Evolutionary conservation across 108 stramenopile species (phyloP).

Genomic region (Nitzschia palea): DNA sequence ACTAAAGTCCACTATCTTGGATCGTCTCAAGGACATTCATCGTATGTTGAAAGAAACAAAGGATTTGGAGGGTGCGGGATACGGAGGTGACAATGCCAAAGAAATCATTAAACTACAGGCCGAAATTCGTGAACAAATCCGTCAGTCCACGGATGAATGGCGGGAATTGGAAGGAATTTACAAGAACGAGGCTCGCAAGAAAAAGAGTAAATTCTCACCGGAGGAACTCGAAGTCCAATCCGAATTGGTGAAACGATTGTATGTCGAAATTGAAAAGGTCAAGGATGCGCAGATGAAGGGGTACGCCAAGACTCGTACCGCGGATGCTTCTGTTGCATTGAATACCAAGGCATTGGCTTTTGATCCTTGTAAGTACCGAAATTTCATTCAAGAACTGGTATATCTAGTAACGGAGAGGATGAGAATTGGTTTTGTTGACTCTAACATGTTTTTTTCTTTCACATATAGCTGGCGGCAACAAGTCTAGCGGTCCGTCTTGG

Average conservation of each 20-base stretch:
- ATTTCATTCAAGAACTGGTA: background rate
- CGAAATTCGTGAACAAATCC: slow-evolving; percentile 73
- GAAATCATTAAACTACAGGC: slow-evolving; percentile 81
- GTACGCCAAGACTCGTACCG: slow-evolving; percentile 56
- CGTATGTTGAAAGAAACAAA: slow-evolving; percentile 52
- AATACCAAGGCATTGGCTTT: slow-evolving; percentile 67
- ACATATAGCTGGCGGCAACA: slow-evolving; percentile 11
- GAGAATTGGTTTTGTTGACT: no score
- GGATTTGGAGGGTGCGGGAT: slow-evolving; percentile 49
- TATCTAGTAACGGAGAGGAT: background rate
- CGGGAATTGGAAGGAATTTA: slow-evolving; percentile 76
- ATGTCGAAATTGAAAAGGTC: slow-evolving; percentile 81
- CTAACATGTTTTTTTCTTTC: background rate
- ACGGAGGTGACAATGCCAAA: slow-evolving; percentile 69
- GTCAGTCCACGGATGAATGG: slow-evolving; percentile 84
- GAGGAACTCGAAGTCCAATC: slow-evolving; percentile 88
- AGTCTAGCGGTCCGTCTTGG: slow-evolving; percentile 20
- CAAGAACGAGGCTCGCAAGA: slow-evolving; percentile 85
- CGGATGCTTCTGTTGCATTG: slow-evolving; percentile 48
- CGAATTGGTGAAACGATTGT: slow-evolving; percentile 68
- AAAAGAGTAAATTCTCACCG: slow-evolving; percentile 79
- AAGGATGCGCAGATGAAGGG: slow-evolving; percentile 75
- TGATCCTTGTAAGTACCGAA: slow-evolving; percentile 23
- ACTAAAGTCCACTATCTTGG: slow-evolving; percentile 72
- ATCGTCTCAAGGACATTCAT: slow-evolving; percentile 62